Conservation (phyloP, 495 filamentous ascomycete species). For the Trichodelitschia bisporula region DNA sequence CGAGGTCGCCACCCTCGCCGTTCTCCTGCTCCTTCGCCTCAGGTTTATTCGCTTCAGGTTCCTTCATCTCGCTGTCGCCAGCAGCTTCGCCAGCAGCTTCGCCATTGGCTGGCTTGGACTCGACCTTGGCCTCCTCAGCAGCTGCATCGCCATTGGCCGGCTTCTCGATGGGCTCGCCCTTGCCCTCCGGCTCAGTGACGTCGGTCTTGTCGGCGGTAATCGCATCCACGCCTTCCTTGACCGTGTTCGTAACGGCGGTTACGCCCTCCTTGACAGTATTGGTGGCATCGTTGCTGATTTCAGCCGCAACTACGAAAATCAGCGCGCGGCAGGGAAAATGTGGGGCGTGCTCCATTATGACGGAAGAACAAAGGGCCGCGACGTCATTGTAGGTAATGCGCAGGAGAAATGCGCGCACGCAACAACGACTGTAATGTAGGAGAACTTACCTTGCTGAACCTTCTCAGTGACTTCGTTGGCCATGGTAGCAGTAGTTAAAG, state of each 20-base stretch:
- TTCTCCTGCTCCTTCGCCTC: conserved; percentile 5
- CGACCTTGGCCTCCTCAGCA: conserved; percentile 8
- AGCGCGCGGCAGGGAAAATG: background rate
- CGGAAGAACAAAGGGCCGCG: background rate
- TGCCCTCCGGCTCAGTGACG: conserved; percentile 28
- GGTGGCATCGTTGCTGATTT: conserved; percentile 28
- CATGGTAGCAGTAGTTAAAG: background rate
- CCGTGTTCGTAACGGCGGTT: conserved; percentile 32
- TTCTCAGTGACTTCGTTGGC: background rate
- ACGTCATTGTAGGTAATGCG: background rate
- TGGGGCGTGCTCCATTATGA: too few relatives aligned
- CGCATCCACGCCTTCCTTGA: conserved; percentile 27
- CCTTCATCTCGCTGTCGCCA: conserved; percentile 12
- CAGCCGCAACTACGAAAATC: background rate
- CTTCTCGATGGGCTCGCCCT: conserved; percentile 23
- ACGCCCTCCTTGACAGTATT: conserved; percentile 26
- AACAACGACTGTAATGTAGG: background rate
- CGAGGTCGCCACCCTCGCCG: conserved; percentile 4
- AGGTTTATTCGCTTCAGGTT: conserved; percentile 8
- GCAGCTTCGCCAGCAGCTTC: conserved; percentile 2
- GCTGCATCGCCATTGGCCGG: conserved; percentile 8
- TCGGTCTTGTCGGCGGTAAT: conserved; percentile 36
- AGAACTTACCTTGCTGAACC: background rate
- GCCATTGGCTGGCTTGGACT: conserved; percentile 5
- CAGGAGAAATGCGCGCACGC: background rate